Evolutionary conservation across 495 filamentous ascomycete genomes (phyloP), one percentile per base, ranked within the genome.

Genomic region (Penicillium flavigenum): DNA sequence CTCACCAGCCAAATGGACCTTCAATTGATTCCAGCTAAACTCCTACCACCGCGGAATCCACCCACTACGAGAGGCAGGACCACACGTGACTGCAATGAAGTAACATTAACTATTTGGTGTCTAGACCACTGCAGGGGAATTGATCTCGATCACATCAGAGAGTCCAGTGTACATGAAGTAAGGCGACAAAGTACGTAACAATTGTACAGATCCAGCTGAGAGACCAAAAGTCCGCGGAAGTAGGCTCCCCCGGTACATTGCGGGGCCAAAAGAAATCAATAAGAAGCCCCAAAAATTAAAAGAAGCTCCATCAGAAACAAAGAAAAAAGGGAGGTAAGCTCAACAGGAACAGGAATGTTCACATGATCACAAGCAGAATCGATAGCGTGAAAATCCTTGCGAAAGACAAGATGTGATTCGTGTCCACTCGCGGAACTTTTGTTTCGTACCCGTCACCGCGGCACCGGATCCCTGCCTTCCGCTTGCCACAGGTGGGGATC

Each of bases 361-460:
- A 73, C 72, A 75, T 73, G 72, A 75, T 58, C 53, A 46, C 44
- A 45, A 47, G 36, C 16, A 29, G 59, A 63, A 46, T 71, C 65
- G 61, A 67, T 72, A 66, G 64, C 49, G 54, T 47, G 60, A 63
- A 62, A 61, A 65, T 65, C 59, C 51, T 59, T 46, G 56, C 54
- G 36, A 63, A 60, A 54, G 60, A 47, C 41, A 36, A 58, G 45
- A 62, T 46, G 43, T 47, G 50, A 58, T 48, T 42, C 29, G 51
- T 52, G 43, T 55, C 59, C 63, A 60, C 49, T 61, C 54, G 57
- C 61, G 55, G 56, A 54, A 50, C 48, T 36, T 58, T 48, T 56
- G 47, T 59, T 66, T 67, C 46, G 53, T 65, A 73, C 70, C 70
- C 72, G 67, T 71, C 73, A 66, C 66, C 72, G 72, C 70, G 72